These are phyloP conservation scores for Myrica gale DNA, from an alignment of 306 rosid species.

Conservation along the genomic window DNA sequence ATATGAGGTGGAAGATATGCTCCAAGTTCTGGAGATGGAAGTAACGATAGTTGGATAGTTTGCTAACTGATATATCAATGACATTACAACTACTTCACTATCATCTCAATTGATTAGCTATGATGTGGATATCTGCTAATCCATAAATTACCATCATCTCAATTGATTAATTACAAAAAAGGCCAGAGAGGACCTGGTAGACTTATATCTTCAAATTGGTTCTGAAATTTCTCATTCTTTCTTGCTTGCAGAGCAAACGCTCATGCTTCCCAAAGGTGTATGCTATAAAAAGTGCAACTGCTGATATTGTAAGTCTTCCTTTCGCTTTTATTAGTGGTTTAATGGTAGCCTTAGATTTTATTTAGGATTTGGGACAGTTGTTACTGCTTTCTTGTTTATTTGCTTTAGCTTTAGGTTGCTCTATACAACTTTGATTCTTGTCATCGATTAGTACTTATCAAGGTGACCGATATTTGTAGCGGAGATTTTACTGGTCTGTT, in stretches of 20 bases:
- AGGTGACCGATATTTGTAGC: not conserved
- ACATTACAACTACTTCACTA: slow-evolving; percentile 8
- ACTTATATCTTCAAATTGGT: not conserved
- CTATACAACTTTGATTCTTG: not conserved
- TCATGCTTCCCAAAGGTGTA: slow-evolving; percentile 77
- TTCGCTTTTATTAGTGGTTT: not conserved
- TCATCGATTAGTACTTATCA: not conserved
- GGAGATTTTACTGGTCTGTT: not conserved
- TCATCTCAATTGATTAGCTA: not conserved
- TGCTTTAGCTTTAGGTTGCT: not conserved
- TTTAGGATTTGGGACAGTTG: not conserved
- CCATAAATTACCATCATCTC: not conserved
- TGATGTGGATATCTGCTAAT: not conserved
- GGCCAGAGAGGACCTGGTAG: not conserved
- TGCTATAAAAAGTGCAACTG: slow-evolving; percentile 81
- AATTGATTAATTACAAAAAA: not conserved
- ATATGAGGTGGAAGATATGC: slow-evolving; percentile 9
- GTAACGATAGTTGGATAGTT: slow-evolving; percentile 21
- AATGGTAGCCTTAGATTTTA: slow-evolving; percentile 4
- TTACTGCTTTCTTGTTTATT: too few species aligned
- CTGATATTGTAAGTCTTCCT: slow-evolving; percentile 80
- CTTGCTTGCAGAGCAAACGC: slow-evolving; percentile 74
- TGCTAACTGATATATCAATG: slow-evolving; percentile 13
- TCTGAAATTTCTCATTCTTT: slow-evolving; percentile 9
- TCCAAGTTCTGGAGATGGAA: slow-evolving; percentile 20